Evolutionary conservation across 495 filamentous ascomycete species (phyloP).

Genomic region (Hypoxylon crocopeplum): DNA sequence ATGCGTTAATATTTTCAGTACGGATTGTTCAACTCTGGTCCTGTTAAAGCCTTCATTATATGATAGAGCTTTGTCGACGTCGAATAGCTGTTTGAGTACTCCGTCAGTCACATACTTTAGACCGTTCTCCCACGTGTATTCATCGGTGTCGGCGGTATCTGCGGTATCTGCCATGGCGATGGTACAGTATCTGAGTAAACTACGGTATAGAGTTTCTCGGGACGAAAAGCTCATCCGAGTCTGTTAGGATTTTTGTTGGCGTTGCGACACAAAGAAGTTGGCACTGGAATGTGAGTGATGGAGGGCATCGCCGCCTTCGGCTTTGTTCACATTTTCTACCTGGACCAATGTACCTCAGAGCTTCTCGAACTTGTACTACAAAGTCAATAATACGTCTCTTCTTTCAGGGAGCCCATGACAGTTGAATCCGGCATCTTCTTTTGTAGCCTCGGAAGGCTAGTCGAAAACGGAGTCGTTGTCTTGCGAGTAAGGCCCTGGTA

Average conservation of each 20-base stretch:
- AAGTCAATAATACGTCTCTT: neutral
- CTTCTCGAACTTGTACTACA: neutral
- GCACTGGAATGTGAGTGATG: constrained; percentile 10
- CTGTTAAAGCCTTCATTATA: neutral
- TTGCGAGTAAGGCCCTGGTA: neutral
- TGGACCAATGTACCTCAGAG: neutral
- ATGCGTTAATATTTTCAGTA: too few relatives aligned
- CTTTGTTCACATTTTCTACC: constrained; percentile 21
- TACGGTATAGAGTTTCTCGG: neutral
- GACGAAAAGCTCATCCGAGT: constrained; percentile 4
- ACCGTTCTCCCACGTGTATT: too few relatives aligned
- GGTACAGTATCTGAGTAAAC: neutral
- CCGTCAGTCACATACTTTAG: too few relatives aligned
- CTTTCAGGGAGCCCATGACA: neutral
- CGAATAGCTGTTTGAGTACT: neutral
- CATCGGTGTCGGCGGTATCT: too few relatives aligned
- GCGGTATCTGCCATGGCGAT: constrained; percentile 11
- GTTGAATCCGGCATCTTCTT: constrained; percentile 21
- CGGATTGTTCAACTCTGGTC: too few relatives aligned
- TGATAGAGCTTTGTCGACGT: neutral
- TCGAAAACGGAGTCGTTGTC: constrained; percentile 20
- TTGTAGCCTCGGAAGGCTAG: neutral
- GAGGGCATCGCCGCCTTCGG: neutral
- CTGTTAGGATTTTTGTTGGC: constrained; percentile 20
- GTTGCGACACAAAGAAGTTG: constrained; percentile 21